Evolutionary conservation across 495 filamentous ascomycete species (phyloP), one percentile per base, ranked within the genome.

Genomic region (Talaromyces stipitatus): DNA sequence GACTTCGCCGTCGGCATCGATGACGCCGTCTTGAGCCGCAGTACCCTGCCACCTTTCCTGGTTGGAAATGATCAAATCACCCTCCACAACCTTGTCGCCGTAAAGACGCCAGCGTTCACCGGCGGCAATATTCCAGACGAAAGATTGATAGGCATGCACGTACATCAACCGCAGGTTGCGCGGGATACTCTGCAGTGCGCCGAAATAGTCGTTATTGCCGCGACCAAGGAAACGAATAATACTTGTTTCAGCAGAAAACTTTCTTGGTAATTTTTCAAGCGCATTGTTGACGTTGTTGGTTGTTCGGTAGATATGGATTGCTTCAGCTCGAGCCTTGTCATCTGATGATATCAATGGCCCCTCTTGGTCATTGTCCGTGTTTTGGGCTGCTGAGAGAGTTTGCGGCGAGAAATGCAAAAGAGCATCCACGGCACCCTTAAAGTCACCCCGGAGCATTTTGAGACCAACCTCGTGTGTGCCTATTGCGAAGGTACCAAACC

Each of bases 111-210:
- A 94, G 56, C 94, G 87, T 61, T 85, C 85, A 55, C 85, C 85
- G 12, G 81, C 90, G 23, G 85, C 90, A 56, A 78, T 74, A 72
- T 98, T 98, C 92, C 92, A 98, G 8, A 98, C 86, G 9, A 91
- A 78, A 4, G 87, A 92, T 66, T 98, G 94, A 71, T 95, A 97
- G 26, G 95, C 94, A 62, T 98, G 94, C 11, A 95, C 85, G 61
- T 98, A 98, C 89, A 97, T 97, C 32, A 89, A 78, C 14, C 89
- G 83, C 70, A 96, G 77, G 33, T 87, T 86, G 2, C 91, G 80
- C 7, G 82, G 85, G 56, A 97, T 89, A 27, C 76, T 76, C 65
- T 85, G 79, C 53, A 98, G 66, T 0, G 92, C 91, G 11, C 90
- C 91, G 48, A 88, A 76, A 62, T 81, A 91, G 70, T 98, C 92